Evolutionary conservation across 306 rosid genomes (phyloP).

Genomic region (Acacia crassicarpa): DNA sequence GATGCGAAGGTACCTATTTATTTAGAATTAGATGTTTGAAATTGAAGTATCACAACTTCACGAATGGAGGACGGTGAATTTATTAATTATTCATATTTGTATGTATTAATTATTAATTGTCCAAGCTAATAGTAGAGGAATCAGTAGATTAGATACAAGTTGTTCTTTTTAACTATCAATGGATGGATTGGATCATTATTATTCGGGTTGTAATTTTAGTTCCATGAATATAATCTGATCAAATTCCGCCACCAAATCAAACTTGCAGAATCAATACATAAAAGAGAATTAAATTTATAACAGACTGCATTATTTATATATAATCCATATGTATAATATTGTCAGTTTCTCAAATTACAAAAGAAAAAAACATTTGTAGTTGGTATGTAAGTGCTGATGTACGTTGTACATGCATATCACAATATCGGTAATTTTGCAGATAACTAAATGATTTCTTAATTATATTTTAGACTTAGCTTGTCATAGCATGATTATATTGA

Average conservation of each 20-base stretch:
- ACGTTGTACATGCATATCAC: neutral
- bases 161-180: neutral
- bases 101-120: neutral
- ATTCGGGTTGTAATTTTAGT: neutral
- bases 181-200: neutral
- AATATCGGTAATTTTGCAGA: neutral
- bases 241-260: neutral
- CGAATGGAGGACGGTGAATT: neutral
- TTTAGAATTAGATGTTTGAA: neutral
- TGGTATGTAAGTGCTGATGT: neutral
- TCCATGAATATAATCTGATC: neutral
- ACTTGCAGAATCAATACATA: neutral
- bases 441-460: neutral
- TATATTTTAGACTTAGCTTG: neutral
- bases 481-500: neutral
- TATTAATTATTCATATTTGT: neutral
- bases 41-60: neutral
- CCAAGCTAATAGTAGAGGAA: neutral
- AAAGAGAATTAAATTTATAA: neutral
- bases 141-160: neutral
- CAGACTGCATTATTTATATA: neutral
- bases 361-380: no score
- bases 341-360: neutral
- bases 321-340: neutral
- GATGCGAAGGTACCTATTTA: neutral